A percentile compares a stretch with the other conserved stretches of the same genome.
Conservation (phyloP, 129 eudicot genomes). For the Smallanthus sonchifolius region DNA sequence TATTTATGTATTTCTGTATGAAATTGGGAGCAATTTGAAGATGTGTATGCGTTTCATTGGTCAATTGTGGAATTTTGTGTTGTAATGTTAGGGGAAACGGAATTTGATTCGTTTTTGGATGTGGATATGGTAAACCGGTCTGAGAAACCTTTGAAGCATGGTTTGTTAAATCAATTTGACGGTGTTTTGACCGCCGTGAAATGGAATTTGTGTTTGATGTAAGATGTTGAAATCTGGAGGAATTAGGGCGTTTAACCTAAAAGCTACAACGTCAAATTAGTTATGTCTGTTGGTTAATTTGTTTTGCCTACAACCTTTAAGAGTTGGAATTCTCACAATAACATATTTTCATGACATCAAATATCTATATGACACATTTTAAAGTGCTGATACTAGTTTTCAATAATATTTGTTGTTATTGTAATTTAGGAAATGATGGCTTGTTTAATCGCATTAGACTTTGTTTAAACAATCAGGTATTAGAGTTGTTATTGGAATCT, state of each 20-base stretch:
- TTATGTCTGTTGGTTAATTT: not conserved
- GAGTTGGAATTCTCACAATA: conserved; percentile 2
- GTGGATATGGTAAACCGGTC: not conserved
- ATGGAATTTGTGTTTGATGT: conserved; percentile 9
- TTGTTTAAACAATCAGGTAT: not conserved
- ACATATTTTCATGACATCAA: not conserved
- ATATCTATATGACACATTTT: not conserved
- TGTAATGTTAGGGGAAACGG: conserved; percentile 6
- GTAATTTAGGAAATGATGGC: not conserved
- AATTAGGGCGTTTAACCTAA: not conserved
- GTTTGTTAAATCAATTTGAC: not conserved
- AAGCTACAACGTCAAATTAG: conserved; percentile 6
- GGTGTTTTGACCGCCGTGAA: conserved; percentile 9
- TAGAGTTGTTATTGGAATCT: conserved; percentile 7
- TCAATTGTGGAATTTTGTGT: conserved; percentile 15
- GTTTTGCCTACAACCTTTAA: not conserved
- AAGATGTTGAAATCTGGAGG: conserved; percentile 12
- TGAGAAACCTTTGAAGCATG: not conserved
- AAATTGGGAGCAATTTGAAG: not conserved
- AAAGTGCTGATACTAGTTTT: conserved; percentile 2
- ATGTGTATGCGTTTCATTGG: conserved; percentile 14
- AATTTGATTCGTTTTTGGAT: conserved; percentile 18
- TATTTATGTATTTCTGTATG: not conserved
- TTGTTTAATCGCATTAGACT: not conserved
- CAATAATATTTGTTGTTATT: not conserved